phyloP scores from a whole-genome alignment of 2,329 filamentous ascomycete species.

The Microcera coccophila region DNA sequence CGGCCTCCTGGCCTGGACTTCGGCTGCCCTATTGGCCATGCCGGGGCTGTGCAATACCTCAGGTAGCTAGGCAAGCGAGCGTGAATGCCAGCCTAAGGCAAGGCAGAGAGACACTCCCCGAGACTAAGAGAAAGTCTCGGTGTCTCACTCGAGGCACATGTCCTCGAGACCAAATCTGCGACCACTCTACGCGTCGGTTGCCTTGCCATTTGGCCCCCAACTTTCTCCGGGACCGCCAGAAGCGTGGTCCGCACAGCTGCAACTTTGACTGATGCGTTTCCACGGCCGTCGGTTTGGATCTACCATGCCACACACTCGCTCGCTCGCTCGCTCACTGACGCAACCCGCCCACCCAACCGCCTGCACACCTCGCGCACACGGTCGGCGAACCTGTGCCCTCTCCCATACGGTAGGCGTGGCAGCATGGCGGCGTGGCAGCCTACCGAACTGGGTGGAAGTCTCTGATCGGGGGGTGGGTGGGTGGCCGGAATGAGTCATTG shows the following conservation, averaged over 20 bases:
- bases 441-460: slow-evolving; percentile 16
- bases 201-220: not conserved
- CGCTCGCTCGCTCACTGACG: too few species aligned
- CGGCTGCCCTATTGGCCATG: slow-evolving; percentile 8
- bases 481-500: slow-evolving; percentile 21
- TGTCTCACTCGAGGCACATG: too few species aligned
- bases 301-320: not conserved
- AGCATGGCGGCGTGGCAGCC: slow-evolving; percentile 9
- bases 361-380: too few species aligned
- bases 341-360: too few species aligned
- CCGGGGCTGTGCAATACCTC: slow-evolving; percentile 8
- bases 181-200: not conserved
- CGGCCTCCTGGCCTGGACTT: too few species aligned
- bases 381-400: too few species aligned
- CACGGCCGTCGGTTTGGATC: slow-evolving; percentile 12
- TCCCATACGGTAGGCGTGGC: too few species aligned
- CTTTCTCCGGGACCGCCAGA: not conserved
- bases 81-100: too few species aligned
- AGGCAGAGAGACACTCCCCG: too few species aligned
- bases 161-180: too few species aligned
- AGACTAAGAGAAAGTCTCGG: too few species aligned
- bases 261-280: slow-evolving; percentile 11
- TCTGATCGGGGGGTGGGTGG: slow-evolving; percentile 4
- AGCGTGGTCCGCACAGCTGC: not conserved
- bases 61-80: too few species aligned